A percentile compares a stretch with the other conserved stretches of the same genome.
These are phyloP conservation scores for Argentina anserina DNA, from an alignment of 306 rosid species.

Conservation along the genomic window DNA sequence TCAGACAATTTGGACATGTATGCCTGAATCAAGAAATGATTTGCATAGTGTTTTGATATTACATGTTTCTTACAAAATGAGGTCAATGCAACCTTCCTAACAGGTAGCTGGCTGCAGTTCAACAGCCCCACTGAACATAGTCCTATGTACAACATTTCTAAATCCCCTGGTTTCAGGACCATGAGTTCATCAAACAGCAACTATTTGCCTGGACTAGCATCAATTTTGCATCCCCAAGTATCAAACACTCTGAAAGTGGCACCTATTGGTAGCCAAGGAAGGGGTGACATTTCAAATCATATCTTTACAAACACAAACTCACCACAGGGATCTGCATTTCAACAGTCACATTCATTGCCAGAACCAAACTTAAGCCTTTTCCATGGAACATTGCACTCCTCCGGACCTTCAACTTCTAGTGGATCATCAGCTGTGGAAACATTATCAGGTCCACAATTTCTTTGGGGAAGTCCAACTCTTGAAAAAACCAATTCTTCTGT, in stretches of 20 bases:
- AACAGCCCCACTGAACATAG: conserved; percentile 71
- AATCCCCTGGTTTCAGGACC: conserved; percentile 57
- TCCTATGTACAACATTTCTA: conserved; percentile 53
- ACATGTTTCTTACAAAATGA: conserved; percentile 14
- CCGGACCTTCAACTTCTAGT: conserved; percentile 53
- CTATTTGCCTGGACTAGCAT: conserved; percentile 72
- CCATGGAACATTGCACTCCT: conserved; percentile 49
- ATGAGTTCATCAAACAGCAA: conserved; percentile 57
- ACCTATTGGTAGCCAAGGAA: conserved; percentile 74
- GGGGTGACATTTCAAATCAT: conserved; percentile 46
- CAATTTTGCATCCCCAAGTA: conserved; percentile 64
- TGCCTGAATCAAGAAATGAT: conserved; percentile 2
- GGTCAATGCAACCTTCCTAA: conserved; percentile 14
- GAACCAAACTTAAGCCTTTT: conserved; percentile 55
- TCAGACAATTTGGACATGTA: conserved; percentile 15
- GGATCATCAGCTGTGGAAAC: conserved; percentile 75
- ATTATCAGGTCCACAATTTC: conserved; percentile 86
- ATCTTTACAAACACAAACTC: conserved; percentile 45
- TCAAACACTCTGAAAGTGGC: conserved; percentile 61
- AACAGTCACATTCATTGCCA: conserved; percentile 61
- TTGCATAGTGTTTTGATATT: not conserved
- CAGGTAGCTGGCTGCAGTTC: conserved; percentile 77
- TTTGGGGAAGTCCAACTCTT: conserved; percentile 86
- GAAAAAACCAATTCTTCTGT: conserved; percentile 54
- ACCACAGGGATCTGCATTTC: conserved; percentile 53